A percentile compares a stretch with the other conserved stretches of the same genome.
Evolutionary conservation across 805 yeast genomes (phyloP).

Genomic region (Yueomyces sp.): DNA sequence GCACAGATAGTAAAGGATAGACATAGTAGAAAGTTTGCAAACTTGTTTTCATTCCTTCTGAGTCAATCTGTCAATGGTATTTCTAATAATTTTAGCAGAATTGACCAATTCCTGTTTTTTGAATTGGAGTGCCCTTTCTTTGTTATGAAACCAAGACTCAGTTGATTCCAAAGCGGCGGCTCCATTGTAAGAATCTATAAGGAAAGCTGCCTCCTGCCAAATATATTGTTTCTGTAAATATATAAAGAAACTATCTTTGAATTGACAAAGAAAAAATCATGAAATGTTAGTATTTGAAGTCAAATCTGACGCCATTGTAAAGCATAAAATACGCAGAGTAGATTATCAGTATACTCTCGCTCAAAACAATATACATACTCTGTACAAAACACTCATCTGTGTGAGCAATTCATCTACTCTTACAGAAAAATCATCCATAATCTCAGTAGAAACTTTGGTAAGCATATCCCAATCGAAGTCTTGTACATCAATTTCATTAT

Average conservation of each 20-base stretch:
- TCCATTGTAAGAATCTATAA: constrained; percentile 21
- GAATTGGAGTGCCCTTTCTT: constrained; percentile 13
- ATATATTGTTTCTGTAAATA: constrained; percentile 11
- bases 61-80: constrained; percentile 12
- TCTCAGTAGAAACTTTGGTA: constrained; percentile 16
- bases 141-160: constrained; percentile 18
- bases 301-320: no score
- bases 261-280: neutral
- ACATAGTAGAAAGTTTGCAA: no score
- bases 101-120: constrained; percentile 12
- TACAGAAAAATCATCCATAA: constrained; percentile 20
- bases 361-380: constrained; percentile 6
- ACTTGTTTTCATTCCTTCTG: neutral
- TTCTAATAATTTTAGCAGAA: constrained; percentile 17
- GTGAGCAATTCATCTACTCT: constrained; percentile 12
- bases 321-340: no score
- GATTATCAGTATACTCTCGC: neutral
- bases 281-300: neutral
- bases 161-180: constrained; percentile 13
- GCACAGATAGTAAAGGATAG: no score
- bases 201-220: constrained; percentile 25
- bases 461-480: constrained; percentile 19
- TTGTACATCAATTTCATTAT: neutral
- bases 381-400: constrained; percentile 13
- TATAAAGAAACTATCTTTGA: constrained; percentile 1